Base-by-base conservation (phyloP, 371 early-diverging fungal genomes). In the Amoeboradix gromovi region DNA sequence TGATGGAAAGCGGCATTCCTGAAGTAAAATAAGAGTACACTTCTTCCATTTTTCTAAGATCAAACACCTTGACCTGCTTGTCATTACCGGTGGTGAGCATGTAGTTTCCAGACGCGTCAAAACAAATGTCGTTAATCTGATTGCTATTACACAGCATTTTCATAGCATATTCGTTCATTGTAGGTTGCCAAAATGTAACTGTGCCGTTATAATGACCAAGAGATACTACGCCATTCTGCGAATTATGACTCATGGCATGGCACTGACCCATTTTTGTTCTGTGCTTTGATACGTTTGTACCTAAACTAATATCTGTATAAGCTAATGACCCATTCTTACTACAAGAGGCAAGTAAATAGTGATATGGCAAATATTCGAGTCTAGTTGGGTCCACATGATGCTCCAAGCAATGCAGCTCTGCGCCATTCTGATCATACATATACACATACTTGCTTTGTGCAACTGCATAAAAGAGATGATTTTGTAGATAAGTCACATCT, bases 241-340 rank as follows among this genome's bases (percentile, higher is more conserved):
- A 87, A 76, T 95, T 98, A 71, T 91, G 91, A n/a, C 84, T 76
- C 87, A 94, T 87, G 22, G 84, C 80, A 31, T 83, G 79, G 72
- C 88, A 88, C 22, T 79, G 77, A 1, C 94, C 94, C 17, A 89
- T 77, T 66, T 84, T 82, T 0, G 94, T 87, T 68, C 83, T 80
- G 48, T 81, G 81, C 72, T 91, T 91, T 29, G 87, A 83, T 2
- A 93, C 87, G 2, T 94, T 74, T 70, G 85, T 76, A 66, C 99
- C 99, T 30, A 90, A 94, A 0, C 94, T 94, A 66, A 90, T 89
- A 75, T 99, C 99, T 76, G 93, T 93, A 78, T 97, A 99, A 76
- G 85, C 85, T 29, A 99, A 77, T 67, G 77, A 80, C 16, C 95
- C 93, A 5, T 83, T 77, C 71, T 87, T 85, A 28, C 91, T 89